Base-by-base conservation (phyloP, 2,329 filamentous ascomycete genomes). In the Scytalidium lignicola region DNA sequence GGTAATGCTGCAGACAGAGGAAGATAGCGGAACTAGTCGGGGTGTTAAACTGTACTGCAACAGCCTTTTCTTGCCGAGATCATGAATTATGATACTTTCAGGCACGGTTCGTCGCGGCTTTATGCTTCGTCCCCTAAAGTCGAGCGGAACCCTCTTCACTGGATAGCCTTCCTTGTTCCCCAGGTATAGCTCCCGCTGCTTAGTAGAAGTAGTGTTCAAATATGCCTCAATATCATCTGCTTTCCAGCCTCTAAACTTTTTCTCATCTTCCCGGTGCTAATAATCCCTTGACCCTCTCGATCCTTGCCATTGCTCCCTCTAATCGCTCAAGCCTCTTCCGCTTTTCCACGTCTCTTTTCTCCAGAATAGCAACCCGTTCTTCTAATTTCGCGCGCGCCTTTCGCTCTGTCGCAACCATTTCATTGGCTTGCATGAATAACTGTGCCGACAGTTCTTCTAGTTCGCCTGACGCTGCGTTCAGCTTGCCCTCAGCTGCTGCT, bases 351-450 rank as follows among this genome's bases (percentile, higher is more conserved):
- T 92, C 88, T 52, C 87, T 73, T 58, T 74, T 70, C 69, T 91
- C 87, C 19, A 93, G 68, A 59, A 83, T 73, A 51, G 73, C 77
- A 7, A 93, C 77, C 37, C 86, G 72, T 64, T 86, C 82, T 69
- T 90, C 86, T 20, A 93, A 74, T 61, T 76, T 79, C 5, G 85
- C 86, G 51, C 86, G 72, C 28, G 85, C 85, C 49, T 81, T 77
- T 41, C 88, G 73, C 72, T 93, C 88, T 17, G 78, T 74, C 2
- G 88, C 87, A 18, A 93, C 88, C 88, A 93, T 93, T 69, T 90
- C 83, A 65, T 93, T 93, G 46, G 88, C 88, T 70, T 91, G 84
- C 69, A 88, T 83, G 65, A 93, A 93, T 47, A 93, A 70, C 45
- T 78, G 79, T 18, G 80, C 85, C 61, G 80, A 88, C 55, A 93